phyloP scores from a whole-genome alignment of 2,329 filamentous ascomycete genomes.

The Macrophomina pseudophaseolina region DNA sequence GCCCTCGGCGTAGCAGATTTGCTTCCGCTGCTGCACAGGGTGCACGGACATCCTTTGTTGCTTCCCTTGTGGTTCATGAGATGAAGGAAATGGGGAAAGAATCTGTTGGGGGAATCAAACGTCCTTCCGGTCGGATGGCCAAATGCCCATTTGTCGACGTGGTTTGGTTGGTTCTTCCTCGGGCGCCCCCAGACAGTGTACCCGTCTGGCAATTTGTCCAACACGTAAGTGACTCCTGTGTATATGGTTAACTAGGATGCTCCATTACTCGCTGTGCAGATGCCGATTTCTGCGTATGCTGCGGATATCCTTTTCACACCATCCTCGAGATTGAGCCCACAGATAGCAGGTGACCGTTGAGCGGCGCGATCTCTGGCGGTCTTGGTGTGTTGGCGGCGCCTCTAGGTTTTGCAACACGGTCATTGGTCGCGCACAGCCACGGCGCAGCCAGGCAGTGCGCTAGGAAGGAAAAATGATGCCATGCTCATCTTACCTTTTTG shows the following conservation, averaged over 20 bases:
- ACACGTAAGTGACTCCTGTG: slow-evolving; percentile 50
- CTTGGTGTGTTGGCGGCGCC: not conserved
- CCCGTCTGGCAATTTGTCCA: slow-evolving; percentile 60
- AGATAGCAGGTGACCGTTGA: too few species aligned
- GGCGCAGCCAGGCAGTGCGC: too few species aligned
- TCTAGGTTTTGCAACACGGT: not conserved
- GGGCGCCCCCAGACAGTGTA: slow-evolving; percentile 57
- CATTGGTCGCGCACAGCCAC: not conserved
- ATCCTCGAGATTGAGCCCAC: too few species aligned
- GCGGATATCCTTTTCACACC: not conserved
- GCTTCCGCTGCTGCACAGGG: slow-evolving; percentile 46
- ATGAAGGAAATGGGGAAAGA: slow-evolving; percentile 63
- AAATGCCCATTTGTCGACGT: slow-evolving; percentile 61
- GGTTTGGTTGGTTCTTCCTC: slow-evolving; percentile 44
- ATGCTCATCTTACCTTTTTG: not conserved
- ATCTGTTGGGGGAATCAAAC: slow-evolving; percentile 61
- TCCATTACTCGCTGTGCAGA: not conserved
- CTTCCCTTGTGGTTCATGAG: slow-evolving; percentile 56
- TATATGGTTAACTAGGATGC: not conserved
- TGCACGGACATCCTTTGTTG: slow-evolving; percentile 55
- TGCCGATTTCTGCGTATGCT: too few species aligned
- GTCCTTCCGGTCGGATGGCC: slow-evolving; percentile 59
- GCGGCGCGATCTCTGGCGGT: not conserved
- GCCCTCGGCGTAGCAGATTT: not conserved
- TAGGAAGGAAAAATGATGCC: not conserved